Conservation (phyloP, 129 eudicot genomes). For the Chrysanthemum lavandulifolium region DNA sequence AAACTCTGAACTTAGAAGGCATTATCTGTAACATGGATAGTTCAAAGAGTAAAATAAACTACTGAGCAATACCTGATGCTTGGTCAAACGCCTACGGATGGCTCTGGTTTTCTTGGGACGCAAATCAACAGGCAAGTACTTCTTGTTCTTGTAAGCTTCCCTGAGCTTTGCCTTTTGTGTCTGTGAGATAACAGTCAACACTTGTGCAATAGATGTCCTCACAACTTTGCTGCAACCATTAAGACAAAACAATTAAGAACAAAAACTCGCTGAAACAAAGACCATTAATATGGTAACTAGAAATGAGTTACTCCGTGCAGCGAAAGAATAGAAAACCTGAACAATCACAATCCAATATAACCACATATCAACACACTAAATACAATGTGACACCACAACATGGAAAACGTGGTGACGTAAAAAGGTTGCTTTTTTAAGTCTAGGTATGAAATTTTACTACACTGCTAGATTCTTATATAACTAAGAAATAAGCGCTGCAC, state of each 20-base stretch:
- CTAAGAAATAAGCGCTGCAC: no score
- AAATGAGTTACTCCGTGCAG: not conserved
- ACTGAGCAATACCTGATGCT: conserved; percentile 45
- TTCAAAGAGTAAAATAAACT: not conserved
- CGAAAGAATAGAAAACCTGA: not conserved
- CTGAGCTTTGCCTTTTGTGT: conserved; percentile 54
- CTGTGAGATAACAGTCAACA: conserved; percentile 58
- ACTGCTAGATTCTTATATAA: no score
- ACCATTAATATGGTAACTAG: not conserved
- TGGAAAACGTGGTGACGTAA: not conserved
- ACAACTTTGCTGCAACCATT: conserved; percentile 42
- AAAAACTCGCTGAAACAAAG: not conserved
- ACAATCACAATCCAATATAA: not conserved
- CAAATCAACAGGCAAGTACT: conserved; percentile 57
- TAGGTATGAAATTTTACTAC: no score
- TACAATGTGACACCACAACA: not conserved
- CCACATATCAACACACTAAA: not conserved
- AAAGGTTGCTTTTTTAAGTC: not conserved
- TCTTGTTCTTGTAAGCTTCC: conserved; percentile 59
- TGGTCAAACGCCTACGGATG: conserved; percentile 53
- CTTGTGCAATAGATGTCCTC: conserved; percentile 50
- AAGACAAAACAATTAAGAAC: not conserved
- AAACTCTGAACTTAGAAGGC: not conserved
- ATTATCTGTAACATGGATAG: not conserved
- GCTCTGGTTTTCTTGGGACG: conserved; percentile 70